Conservation (phyloP, 495 filamentous ascomycete species). For the Xylaria intraflava region DNA sequence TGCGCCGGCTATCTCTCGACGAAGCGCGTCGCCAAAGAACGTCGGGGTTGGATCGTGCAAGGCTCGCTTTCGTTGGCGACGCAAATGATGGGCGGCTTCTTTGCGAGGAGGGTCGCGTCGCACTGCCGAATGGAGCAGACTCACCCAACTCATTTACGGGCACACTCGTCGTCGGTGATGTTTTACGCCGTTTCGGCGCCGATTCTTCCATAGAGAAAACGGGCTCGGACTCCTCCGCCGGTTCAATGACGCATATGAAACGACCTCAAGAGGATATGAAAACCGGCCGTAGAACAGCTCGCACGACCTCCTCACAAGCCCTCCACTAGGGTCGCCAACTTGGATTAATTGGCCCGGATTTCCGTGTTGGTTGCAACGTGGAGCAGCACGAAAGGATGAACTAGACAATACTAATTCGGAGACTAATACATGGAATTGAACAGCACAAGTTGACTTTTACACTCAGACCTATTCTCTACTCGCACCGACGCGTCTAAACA, state of each 20-base stretch:
- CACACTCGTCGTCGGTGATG: constrained; percentile 37
- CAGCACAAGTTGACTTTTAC: too few species aligned
- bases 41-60: constrained; percentile 58
- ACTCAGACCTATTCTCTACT: too few species aligned
- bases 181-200: constrained; percentile 59
- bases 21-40: constrained; percentile 44
- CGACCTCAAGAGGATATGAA: not conserved
- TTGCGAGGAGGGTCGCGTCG: constrained; percentile 14
- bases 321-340: too few species aligned
- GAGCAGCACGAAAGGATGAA: not conserved
- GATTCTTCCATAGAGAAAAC: constrained; percentile 44
- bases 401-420: too few species aligned
- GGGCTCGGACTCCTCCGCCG: not conserved
- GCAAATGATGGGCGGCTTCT: constrained; percentile 51
- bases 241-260: not conserved
- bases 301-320: too few species aligned
- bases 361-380: not conserved
- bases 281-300: not conserved
- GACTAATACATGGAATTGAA: not conserved
- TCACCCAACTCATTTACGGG: constrained; percentile 11
- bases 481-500: constrained; percentile 3
- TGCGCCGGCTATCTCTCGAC: constrained; percentile 26
- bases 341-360: too few species aligned
- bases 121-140: constrained; percentile 19
- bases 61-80: constrained; percentile 58